Evolutionary conservation across 2,329 filamentous ascomycete genomes (phyloP).

Genomic region (Cytospora schulzeri): DNA sequence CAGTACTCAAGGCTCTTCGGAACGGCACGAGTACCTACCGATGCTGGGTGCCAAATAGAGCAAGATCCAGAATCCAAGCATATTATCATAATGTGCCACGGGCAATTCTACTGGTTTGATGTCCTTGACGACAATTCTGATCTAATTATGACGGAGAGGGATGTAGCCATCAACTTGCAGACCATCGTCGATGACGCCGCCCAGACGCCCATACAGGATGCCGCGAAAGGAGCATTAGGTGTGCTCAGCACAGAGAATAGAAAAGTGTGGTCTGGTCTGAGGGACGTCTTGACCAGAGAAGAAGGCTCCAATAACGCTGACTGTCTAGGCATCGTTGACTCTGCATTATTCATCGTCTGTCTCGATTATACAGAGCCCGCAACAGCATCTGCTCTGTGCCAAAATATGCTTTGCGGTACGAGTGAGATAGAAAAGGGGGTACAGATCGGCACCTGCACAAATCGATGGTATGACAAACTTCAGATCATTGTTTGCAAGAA

Average conservation of each 20-base stretch:
- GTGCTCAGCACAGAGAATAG: conserved; percentile 95
- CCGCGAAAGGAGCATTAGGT: conserved; percentile 90
- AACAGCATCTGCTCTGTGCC: conserved; percentile 82
- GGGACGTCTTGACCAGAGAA: conserved; percentile 85
- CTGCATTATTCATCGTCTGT: conserved; percentile 88
- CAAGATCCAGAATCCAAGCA: conserved; percentile 94
- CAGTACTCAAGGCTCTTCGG: conserved; percentile 96
- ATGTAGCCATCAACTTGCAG: conserved; percentile 86
- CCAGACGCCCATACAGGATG: conserved; percentile 87
- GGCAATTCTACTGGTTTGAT: conserved; percentile 99
- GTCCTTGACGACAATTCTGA: conserved; percentile 93
- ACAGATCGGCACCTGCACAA: conserved; percentile 96
- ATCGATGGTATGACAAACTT: conserved; percentile 98
- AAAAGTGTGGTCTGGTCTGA: conserved; percentile 90
- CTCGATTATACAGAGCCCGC: conserved; percentile 88
- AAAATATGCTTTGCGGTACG: conserved; percentile 97
- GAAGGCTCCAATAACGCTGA: conserved; percentile 93
- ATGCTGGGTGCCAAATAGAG: conserved; percentile 92
- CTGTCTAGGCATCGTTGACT: conserved; percentile 92
- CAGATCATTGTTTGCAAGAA: conserved; percentile 99
- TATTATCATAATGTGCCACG: conserved; percentile 88
- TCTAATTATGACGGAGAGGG: conserved; percentile 95
- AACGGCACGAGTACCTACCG: conserved; percentile 89
- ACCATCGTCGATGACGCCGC: conserved; percentile 90
- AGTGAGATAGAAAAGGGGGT: conserved; percentile 90